Evolutionary conservation across 306 rosid species (phyloP).

Genomic region (Lagenaria siceraria): DNA sequence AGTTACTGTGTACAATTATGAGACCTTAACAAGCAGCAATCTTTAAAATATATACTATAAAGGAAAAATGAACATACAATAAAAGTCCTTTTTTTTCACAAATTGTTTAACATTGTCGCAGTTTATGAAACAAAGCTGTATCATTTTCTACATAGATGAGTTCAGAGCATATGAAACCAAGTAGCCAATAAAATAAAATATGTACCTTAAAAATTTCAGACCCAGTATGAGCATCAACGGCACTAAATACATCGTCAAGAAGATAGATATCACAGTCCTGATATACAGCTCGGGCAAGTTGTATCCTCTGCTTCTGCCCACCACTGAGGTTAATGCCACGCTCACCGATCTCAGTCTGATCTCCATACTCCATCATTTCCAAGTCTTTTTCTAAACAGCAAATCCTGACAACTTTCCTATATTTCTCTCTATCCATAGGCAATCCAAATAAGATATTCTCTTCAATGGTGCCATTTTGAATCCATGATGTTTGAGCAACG

Average conservation of each 20-base stretch:
- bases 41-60: background rate
- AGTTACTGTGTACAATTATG: background rate
- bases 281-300: constrained; percentile 79
- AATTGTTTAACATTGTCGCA: background rate
- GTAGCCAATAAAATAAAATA: background rate
- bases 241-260: constrained; percentile 90
- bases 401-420: constrained; percentile 47
- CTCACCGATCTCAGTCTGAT: constrained; percentile 63
- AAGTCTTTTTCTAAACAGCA: constrained; percentile 73
- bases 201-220: constrained; percentile 64
- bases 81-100: background rate
- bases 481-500: constrained; percentile 93
- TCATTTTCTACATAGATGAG: background rate
- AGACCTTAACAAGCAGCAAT: background rate
- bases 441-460: constrained; percentile 75
- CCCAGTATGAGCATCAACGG: constrained; percentile 90
- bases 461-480: constrained; percentile 70
- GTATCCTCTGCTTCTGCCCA: constrained; percentile 87
- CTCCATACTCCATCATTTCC: constrained; percentile 52
- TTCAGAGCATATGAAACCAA: background rate
- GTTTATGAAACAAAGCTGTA: background rate
- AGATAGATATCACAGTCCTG: constrained; percentile 74
- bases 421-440: constrained; percentile 35
- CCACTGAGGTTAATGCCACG: constrained; percentile 92
- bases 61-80: background rate